A percentile compares a stretch with the other conserved stretches of the same genome.
Conservation (phyloP, 1,284 basidiomycete species). For the Papiliotrema terrestris region DNA sequence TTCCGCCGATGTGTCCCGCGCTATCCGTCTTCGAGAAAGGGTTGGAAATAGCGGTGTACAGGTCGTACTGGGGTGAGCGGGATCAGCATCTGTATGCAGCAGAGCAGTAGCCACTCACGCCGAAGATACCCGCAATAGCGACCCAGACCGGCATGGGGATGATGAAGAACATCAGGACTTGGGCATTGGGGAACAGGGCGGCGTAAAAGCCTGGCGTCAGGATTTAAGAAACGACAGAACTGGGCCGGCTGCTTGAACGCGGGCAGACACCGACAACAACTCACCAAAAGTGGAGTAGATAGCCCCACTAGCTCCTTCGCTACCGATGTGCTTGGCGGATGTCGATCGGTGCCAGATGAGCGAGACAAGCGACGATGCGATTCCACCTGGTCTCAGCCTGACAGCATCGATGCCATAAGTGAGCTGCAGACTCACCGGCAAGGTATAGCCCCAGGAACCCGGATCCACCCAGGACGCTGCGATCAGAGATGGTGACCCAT, state of each 20-base stretch:
- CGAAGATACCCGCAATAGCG: conserved; percentile 68
- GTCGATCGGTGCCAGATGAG: conserved; percentile 58
- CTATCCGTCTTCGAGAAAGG: conserved; percentile 55
- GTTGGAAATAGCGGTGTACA: conserved; percentile 24
- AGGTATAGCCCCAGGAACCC: conserved; percentile 74
- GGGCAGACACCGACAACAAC: conserved; percentile 2
- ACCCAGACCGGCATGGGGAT: conserved; percentile 81
- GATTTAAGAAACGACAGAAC: not conserved
- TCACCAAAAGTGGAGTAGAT: conserved; percentile 44
- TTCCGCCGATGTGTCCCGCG: conserved; percentile 74
- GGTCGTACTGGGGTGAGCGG: conserved; percentile 26
- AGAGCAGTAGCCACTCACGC: conserved; percentile 33
- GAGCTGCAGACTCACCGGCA: conserved; percentile 55
- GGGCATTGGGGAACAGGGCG: conserved; percentile 64
- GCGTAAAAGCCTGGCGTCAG: conserved; percentile 69
- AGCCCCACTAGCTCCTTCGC: conserved; percentile 61
- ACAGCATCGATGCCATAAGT: conserved; percentile 23
- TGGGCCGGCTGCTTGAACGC: not conserved
- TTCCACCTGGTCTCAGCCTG: conserved; percentile 47
- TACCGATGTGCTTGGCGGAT: conserved; percentile 43
- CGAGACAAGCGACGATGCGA: conserved; percentile 61
- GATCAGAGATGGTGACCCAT: not conserved
- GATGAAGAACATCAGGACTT: conserved; percentile 75
- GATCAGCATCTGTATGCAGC: not conserved
- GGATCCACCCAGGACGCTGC: conserved; percentile 61